Base-by-base conservation (phyloP, 2,329 filamentous ascomycete species). In the Clarireedia sp. region DNA sequence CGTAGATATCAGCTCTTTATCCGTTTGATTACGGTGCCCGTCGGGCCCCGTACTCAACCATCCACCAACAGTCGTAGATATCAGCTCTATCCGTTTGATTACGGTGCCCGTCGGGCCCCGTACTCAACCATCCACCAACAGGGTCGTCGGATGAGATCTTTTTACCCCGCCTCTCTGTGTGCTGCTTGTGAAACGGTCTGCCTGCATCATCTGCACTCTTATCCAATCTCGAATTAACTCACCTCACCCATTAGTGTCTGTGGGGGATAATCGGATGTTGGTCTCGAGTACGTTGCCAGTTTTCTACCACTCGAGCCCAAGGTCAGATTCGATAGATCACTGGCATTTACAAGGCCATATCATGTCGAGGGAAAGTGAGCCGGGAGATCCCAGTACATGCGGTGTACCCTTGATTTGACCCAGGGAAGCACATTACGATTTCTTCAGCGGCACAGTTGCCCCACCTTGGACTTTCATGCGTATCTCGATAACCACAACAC, bases 151-250 rank as follows among this genome's bases (percentile, higher is more conserved):
- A 41, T 37, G 8, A 49, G 9, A 29, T 23, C 36, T n/a, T 10
- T n/a, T 54, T 54, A 50, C 52, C 45, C 45, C 52, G 52, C 52
- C 37, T 54, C 45, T 49, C 12, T 23, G 33, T 8, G 19, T 21
- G 23, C 51, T 55, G 53, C 53, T 45, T 46, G 48, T 51, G 53
- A 55, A 55, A 55, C 53, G 53, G 53, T 38, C 53, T 51, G 48
- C 38, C 48, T 55, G 53, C 53, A 55, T 55, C 53, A 55, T 51
- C 48, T 55, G 53, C 52, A 50, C 19, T 43, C 6, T 41, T 50
- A 21, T 49, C 52, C 52, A 54, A 54, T 50, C 46, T 40, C 21
- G 16, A 41, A 43, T 17, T 16, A 37, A 38, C 37, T 16, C 45
- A 43, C 52, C 16, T 54, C 45, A 50, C 37, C 52, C 37, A 36